Conservation (phyloP, 2,329 filamentous ascomycete species). For the Colletotrichum liriopes region DNA sequence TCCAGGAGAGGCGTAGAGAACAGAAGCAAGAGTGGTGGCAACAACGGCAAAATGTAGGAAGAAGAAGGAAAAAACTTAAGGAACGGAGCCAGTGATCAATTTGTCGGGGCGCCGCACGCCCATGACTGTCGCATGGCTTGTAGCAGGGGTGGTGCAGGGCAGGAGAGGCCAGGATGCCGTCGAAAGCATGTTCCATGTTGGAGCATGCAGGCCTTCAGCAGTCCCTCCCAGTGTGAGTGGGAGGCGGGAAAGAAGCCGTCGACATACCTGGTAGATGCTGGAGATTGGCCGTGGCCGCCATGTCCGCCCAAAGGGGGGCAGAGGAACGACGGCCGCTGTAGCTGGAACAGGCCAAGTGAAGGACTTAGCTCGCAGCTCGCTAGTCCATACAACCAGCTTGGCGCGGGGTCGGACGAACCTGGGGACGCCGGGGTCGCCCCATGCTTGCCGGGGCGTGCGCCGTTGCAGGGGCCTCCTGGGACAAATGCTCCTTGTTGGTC, state of each 20-base stretch:
- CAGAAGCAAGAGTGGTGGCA: slow-evolving; percentile 4
- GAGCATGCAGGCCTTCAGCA: slow-evolving; percentile 2
- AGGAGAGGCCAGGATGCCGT: slow-evolving; percentile 32
- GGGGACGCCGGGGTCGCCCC: slow-evolving; percentile 9
- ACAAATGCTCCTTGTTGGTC: not conserved
- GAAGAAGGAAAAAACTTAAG: not conserved
- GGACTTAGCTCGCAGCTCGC: slow-evolving; percentile 26
- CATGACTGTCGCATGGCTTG: slow-evolving; percentile 37
- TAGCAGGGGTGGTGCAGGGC: slow-evolving; percentile 18
- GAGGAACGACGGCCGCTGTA: slow-evolving; percentile 10
- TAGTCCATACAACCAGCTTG: slow-evolving; percentile 31
- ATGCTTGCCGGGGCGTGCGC: not conserved
- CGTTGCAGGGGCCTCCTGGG: slow-evolving; percentile 19
- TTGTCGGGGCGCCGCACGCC: slow-evolving; percentile 17
- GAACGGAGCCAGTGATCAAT: slow-evolving; percentile 17
- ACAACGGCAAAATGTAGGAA: slow-evolving; percentile 28
- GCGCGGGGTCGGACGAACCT: slow-evolving; percentile 43
- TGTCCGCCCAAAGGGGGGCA: slow-evolving; percentile 16
- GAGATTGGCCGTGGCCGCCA: slow-evolving; percentile 26
- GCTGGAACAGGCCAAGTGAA: slow-evolving; percentile 33
- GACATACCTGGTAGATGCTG: slow-evolving; percentile 12
- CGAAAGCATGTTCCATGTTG: slow-evolving; percentile 25
- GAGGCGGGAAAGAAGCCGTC: slow-evolving; percentile 2
- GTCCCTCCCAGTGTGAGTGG: slow-evolving; percentile 3
- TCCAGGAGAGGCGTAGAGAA: slow-evolving; percentile 4